A percentile compares a stretch with the other conserved stretches of the same genome.
Conservation (phyloP, 2,329 filamentous ascomycete species). For the Penicillium sp. region DNA sequence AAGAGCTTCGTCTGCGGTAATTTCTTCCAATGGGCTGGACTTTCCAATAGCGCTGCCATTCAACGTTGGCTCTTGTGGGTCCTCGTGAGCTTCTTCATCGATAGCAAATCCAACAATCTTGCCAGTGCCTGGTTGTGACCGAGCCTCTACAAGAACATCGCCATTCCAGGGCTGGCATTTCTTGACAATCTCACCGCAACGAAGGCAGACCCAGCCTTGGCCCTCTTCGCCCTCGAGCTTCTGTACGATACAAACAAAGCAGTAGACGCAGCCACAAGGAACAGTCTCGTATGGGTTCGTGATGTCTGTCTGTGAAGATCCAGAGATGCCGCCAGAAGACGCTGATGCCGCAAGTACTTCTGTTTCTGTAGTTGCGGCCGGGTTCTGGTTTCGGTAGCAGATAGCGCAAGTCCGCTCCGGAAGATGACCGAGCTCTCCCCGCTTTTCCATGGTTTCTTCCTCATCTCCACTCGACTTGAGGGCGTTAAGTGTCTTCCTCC, state of each 20-base stretch:
- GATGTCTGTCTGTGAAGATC: conserved; percentile 87
- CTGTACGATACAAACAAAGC: conserved; percentile 92
- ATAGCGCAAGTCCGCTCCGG: conserved; percentile 95
- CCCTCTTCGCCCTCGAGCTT: conserved; percentile 90
- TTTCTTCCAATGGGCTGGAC: conserved; percentile 30
- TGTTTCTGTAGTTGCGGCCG: conserved; percentile 69
- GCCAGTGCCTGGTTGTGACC: conserved; percentile 37
- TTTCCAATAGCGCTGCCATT: conserved; percentile 11
- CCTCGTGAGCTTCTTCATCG: conserved; percentile 26
- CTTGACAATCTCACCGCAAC: conserved; percentile 82
- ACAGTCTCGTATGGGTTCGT: conserved; percentile 95
- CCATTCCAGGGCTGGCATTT: conserved; percentile 91
- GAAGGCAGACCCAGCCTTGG: conserved; percentile 88
- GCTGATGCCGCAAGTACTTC: conserved; percentile 72
- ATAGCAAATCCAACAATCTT: conserved; percentile 49
- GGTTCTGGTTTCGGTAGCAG: conserved; percentile 92
- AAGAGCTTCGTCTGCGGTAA: conserved; percentile 38
- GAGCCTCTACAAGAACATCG: conserved; percentile 68
- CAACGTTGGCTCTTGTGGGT: background rate
- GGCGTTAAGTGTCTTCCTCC: conserved; percentile 76
- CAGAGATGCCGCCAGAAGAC: conserved; percentile 76
- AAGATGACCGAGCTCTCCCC: conserved; percentile 80
- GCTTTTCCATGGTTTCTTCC: conserved; percentile 54
- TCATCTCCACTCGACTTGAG: conserved; percentile 56
- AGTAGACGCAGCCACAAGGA: conserved; percentile 90